A percentile compares a stretch with the other conserved stretches of the same genome.
Evolutionary conservation across 495 filamentous ascomycete species (phyloP).

Genomic region (Astrocystis sublimbata): DNA sequence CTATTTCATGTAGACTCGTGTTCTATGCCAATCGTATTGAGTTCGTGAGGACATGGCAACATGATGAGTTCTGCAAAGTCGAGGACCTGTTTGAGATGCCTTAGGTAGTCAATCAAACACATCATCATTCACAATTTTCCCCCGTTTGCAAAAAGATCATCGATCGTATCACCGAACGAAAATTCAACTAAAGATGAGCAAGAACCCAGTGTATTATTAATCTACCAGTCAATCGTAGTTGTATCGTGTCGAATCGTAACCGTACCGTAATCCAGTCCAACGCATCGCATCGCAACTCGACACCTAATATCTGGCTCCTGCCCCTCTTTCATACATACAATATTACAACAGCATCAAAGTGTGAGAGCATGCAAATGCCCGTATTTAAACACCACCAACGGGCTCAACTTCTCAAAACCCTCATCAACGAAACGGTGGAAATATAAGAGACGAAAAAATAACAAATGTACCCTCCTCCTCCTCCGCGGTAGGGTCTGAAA

Average conservation of each 20-base stretch:
- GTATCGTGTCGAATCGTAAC: slow-evolving; percentile 10
- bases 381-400: slow-evolving; percentile 9
- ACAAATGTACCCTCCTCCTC: slow-evolving; percentile 10
- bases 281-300: slow-evolving; percentile 7
- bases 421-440: no score
- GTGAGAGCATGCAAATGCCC: no score
- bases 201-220: slow-evolving; percentile 10
- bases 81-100: no score
- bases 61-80: no score
- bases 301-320: slow-evolving; percentile 5
- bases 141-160: no score
- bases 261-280: slow-evolving; percentile 11
- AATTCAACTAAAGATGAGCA: background rate
- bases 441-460: slow-evolving; percentile 15
- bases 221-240: background rate
- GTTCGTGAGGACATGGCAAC: no score
- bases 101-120: no score
- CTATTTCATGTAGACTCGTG: background rate
- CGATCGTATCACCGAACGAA: no score
- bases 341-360: no score
- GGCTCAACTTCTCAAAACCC: no score
- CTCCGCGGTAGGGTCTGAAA: slow-evolving; percentile 10
- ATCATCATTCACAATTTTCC: no score
- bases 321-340: no score
- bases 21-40: background rate